These are phyloP conservation scores for Danielia oregonensis DNA, from an alignment of 805 yeast genomes.

Conservation along the genomic window DNA sequence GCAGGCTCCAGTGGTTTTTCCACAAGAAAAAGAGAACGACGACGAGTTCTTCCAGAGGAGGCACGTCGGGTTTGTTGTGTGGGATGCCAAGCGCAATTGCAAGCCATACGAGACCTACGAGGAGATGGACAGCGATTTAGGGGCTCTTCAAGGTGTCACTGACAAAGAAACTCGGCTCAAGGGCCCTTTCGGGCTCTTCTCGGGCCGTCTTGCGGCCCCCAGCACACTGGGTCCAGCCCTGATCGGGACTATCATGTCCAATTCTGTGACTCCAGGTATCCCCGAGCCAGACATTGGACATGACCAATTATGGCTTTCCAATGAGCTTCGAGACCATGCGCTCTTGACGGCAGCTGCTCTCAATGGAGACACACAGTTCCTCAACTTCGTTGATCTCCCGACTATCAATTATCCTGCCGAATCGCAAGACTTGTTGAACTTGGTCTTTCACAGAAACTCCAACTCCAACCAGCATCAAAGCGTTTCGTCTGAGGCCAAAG, in stretches of 20 bases:
- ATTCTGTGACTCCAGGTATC: constrained; percentile 1
- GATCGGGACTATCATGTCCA: neutral
- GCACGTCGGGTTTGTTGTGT: constrained; percentile 68
- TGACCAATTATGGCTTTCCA: constrained; percentile 67
- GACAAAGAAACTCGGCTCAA: constrained; percentile 43
- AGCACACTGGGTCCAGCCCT: neutral
- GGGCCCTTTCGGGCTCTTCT: constrained; percentile 84
- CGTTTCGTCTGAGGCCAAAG: neutral
- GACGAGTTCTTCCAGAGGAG: constrained; percentile 59
- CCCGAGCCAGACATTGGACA: constrained; percentile 16
- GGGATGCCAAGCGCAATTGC: constrained; percentile 49
- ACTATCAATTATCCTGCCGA: constrained; percentile 11
- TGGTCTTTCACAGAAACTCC: constrained; percentile 48
- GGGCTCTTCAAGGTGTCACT: constrained; percentile 31
- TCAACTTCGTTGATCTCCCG: constrained; percentile 43
- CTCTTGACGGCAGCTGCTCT: constrained; percentile 69
- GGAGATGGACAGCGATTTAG: constrained; percentile 73
- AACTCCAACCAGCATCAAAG: constrained; percentile 4
- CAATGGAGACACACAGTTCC: constrained; percentile 55
- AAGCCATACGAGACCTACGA: constrained; percentile 65
- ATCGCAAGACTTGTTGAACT: constrained; percentile 44
- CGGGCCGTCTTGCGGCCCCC: constrained; percentile 1
- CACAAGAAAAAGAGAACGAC: constrained; percentile 18
- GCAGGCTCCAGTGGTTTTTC: constrained; percentile 29
- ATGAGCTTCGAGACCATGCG: constrained; percentile 69